Conservation (phyloP, 2,329 filamentous ascomycete genomes). For the Coniochaeta hoffmannii region DNA sequence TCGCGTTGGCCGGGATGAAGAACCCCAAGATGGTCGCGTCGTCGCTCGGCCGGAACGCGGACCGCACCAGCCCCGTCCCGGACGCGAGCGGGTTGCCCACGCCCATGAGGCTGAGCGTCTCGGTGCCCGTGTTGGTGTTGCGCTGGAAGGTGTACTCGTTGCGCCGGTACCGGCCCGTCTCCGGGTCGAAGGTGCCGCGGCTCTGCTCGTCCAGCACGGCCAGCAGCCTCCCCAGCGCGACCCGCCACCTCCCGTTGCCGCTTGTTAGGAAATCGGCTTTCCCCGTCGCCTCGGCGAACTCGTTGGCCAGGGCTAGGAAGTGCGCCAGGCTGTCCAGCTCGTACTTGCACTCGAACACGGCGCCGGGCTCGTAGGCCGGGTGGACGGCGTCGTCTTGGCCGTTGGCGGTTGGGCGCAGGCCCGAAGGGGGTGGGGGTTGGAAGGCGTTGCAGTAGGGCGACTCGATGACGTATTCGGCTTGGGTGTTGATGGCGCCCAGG, state of each 20-base stretch:
- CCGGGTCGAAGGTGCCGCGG: slow-evolving; percentile 67
- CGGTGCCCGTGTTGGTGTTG: slow-evolving; percentile 72
- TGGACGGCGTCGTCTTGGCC: slow-evolving; percentile 81
- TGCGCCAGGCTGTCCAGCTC: slow-evolving; percentile 93
- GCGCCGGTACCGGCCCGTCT: slow-evolving; percentile 53
- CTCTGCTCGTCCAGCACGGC: slow-evolving; percentile 72
- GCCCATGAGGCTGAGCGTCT: slow-evolving; percentile 76
- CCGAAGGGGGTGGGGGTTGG: slow-evolving; percentile 82
- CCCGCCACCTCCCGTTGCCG: slow-evolving; percentile 63
- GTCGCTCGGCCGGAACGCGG: slow-evolving; percentile 89
- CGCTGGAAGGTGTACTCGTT: slow-evolving; percentile 89
- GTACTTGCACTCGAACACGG: slow-evolving; percentile 98
- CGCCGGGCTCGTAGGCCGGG: slow-evolving; percentile 72
- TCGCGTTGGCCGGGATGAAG: slow-evolving; percentile 91
- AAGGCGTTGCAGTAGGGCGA: slow-evolving; percentile 98
- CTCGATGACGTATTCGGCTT: slow-evolving; percentile 88
- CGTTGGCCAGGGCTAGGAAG: slow-evolving; percentile 78
- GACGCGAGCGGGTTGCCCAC: slow-evolving; percentile 85
- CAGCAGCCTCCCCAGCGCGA: slow-evolving; percentile 68
- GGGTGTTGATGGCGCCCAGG: slow-evolving; percentile 90
- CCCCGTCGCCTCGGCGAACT: slow-evolving; percentile 74
- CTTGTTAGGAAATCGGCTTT: slow-evolving; percentile 63
- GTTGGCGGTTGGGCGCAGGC: slow-evolving; percentile 63
- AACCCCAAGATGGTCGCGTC: slow-evolving; percentile 92
- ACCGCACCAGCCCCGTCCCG: slow-evolving; percentile 79